These are phyloP conservation scores for Coleophoma crateriformis DNA, from an alignment of 2,329 filamentous ascomycete species.

Conservation along the genomic window DNA sequence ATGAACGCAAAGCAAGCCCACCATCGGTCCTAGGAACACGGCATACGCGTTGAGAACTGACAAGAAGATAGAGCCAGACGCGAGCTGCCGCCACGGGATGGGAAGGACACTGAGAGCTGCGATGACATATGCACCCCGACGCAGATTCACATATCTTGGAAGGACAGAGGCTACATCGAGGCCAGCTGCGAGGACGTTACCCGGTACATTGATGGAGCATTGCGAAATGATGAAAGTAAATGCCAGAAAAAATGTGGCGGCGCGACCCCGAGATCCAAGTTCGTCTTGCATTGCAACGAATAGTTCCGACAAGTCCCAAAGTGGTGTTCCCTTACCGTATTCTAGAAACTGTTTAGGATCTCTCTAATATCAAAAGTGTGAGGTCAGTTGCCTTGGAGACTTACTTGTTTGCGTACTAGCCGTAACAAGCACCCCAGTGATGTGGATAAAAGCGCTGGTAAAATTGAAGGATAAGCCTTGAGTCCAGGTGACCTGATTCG, in stretches of 20 bases:
- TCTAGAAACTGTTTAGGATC: constrained; percentile 3
- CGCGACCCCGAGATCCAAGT: constrained; percentile 17
- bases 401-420: constrained; percentile 22
- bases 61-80: constrained; percentile 38
- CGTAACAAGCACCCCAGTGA: constrained; percentile 25
- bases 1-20: constrained; percentile 33
- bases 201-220: constrained; percentile 31
- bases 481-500: constrained; percentile 17
- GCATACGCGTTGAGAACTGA: constrained; percentile 36
- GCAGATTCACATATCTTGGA: constrained; percentile 47
- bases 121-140: constrained; percentile 44
- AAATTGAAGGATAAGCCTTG: constrained; percentile 20
- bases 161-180: constrained; percentile 33
- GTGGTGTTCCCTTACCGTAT: constrained; percentile 16
- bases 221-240: constrained; percentile 30
- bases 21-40: constrained; percentile 40
- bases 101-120: constrained; percentile 36
- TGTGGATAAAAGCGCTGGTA: constrained; percentile 15
- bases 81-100: constrained; percentile 44
- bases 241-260: constrained; percentile 33
- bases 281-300: constrained; percentile 19
- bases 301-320: constrained; percentile 18
- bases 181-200: constrained; percentile 32
- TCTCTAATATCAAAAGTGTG: not conserved
- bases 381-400: not conserved